Base-by-base conservation (phyloP, 495 filamentous ascomycete species). In the Staphylotrichum tortipilum region DNA sequence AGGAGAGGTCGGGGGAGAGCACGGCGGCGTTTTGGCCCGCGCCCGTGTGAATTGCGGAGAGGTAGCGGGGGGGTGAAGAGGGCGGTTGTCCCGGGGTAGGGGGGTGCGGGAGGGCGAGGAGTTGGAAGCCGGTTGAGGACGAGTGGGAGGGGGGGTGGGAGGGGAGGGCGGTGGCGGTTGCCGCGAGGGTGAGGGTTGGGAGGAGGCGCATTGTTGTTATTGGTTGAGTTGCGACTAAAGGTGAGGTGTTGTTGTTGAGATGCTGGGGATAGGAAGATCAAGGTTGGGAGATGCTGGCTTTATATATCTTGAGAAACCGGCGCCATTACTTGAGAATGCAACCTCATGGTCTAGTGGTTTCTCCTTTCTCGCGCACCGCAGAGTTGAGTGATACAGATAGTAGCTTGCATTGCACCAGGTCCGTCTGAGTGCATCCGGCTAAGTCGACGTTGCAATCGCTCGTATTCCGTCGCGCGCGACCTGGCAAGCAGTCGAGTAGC, bases 11-110 rank as follows among this genome's bases (percentile, higher is more conserved):
- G 21, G 33, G n/a, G 7, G 50, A 36, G 41, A 67, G 54, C 8
- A 60, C 55, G 17, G 60, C 65, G 9, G 52, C 63, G 57, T 60
- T 62, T n/a, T 50, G 22, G n/a, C 59, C 63, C 8, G 67, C 56
- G 15, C 63, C 63, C 12, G 52, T 56, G 53, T 69, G 67, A 10
- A 52, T 58, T 11, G 56, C 58, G 14, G 42, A 30, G 23, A 69
- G 15, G 28, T 46, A 68, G 52, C 3, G 59, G 54, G 8, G 62
- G 62, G 9, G 34, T 50, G 15, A 65, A 44, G 48, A 66, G 59
- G 10, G n/a, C n/a, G n/a, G n/a, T n/a, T 47, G 33, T 4, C 38
- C 35, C 8, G 53, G 51, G 46, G 60, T 44, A 14, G 61, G 59
- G 29, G 64, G 54, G 44, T 62, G 59, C 49, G 52, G 55, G 10